Evolutionary conservation across 2,329 filamentous ascomycete genomes (phyloP), one percentile per base, ranked within the genome.

Genomic region (Colletotrichum ledebouriae): DNA sequence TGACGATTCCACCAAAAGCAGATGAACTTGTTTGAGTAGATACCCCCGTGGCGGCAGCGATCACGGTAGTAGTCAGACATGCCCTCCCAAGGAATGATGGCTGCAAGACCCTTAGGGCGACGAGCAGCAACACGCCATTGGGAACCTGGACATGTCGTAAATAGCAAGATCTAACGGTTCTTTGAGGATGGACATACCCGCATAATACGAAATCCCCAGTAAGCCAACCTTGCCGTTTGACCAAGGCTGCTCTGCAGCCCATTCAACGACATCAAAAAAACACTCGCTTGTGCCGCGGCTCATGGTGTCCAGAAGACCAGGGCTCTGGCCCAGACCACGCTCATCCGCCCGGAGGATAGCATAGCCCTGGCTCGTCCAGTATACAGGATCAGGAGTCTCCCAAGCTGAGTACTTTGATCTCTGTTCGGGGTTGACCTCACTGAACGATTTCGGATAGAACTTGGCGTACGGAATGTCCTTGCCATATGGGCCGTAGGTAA

Each of bases 401-500:
- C 87, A 89, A 3, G 85, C 83, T 0, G 86, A 87, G 73, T 89
- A 84, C 9, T 77, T 75, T 0, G 84, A 87, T 29, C 81, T 80
- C 71, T 89, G 86, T 68, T 84, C 80, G 0, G 84, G 81, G 63
- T 86, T 86, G 4, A 89, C 83, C 68, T 89, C 83, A 47, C 73
- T 72, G 61, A 82, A 86, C 9, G 78, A 82, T 20, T 76, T 75
- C 1, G 76, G 71, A 41, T 77, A 77, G 71, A 83, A 84, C 80
- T 84, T 80, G 65, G 82, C 81, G 75, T 92, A 92, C 20, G 83
- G 86, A 41, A 92, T 90, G 72, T 93, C 90, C 72, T 93, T 93
- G 52, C 91, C 90, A 71, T 93, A 93, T 0, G 91, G 91, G 0
- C 90, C 90, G 71, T 93, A 93, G 0, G 90, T 93, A 2, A 91